Conservation (phyloP, 202 grass and related monocot species). For the Miscanthus sacchariflorus region DNA sequence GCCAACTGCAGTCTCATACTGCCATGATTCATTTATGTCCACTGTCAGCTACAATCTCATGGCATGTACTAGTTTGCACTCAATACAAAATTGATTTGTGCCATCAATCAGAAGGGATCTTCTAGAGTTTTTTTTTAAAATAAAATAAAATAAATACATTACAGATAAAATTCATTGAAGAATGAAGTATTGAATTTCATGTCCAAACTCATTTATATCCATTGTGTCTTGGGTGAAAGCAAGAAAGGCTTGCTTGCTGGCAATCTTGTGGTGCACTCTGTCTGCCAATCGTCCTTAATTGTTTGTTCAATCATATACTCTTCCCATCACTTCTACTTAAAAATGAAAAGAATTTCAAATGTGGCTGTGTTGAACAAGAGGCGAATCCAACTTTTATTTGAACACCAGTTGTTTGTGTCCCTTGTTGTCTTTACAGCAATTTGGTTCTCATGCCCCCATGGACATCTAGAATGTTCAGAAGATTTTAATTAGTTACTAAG, state of each 20-base stretch:
- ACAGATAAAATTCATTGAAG: background rate
- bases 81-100: slow-evolving; percentile 7
- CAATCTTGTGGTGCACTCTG: background rate
- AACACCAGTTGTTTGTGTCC: slow-evolving; percentile 18
- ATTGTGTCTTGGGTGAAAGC: slow-evolving; percentile 22
- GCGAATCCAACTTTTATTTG: slow-evolving; percentile 11
- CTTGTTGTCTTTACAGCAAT: background rate
- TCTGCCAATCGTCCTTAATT: background rate
- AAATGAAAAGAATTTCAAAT: slow-evolving; percentile 30
- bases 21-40: slow-evolving; percentile 16
- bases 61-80: slow-evolving; percentile 3
- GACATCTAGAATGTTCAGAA: slow-evolving; percentile 31
- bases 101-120: slow-evolving; percentile 21
- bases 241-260: slow-evolving; percentile 18
- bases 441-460: background rate
- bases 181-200: slow-evolving; percentile 16
- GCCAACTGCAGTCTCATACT: background rate
- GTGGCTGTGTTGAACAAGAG: background rate
- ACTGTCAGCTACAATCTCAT: slow-evolving; percentile 24
- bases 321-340: slow-evolving; percentile 2
- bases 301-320: slow-evolving; percentile 5
- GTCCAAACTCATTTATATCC: slow-evolving; percentile 29
- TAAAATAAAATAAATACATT: background rate
- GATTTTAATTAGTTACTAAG: slow-evolving; percentile 27
- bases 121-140: slow-evolving; percentile 11